Evolutionary conservation across 1,284 basidiomycete species (phyloP), one percentile per base, ranked within the genome.

Genomic region (Grifola frondosa): DNA sequence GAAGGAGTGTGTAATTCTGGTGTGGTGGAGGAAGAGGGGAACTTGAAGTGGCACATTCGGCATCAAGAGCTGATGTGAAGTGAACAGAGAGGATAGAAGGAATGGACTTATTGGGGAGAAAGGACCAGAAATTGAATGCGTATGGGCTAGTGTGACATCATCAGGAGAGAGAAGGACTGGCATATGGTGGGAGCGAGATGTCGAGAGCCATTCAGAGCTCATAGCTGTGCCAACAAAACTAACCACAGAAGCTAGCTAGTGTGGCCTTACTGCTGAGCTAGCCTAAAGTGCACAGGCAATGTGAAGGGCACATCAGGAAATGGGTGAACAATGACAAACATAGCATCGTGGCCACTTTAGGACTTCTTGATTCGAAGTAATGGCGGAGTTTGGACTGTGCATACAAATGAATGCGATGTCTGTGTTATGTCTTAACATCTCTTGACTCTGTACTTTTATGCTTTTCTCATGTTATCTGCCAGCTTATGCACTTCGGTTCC

Each of bases 111-210:
- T 61, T 1, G 81, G 80, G 6, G 74, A 67, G 56, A 77, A 84
- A 6, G 77, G 71, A 8, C 73, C 73, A 4, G 81, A 82, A 32
- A 80, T 73, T 74, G 74, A 37, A 65, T 64, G 61, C 77, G 81
- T 21, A 28, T 59, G 54, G 57, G 62, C n/a, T n/a, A 40, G 60
- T 61, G 60, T 46, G 54, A 46, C 44, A 57, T 56, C 37, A 67
- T 41, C 24, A 67, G 62, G 5, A 66, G 48, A 11, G 68, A 65
- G 46, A 82, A 75, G 0, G 71, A 75, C 4, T 75, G 62, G 32
- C 77, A 73, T 34, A 78, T 73, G 5, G 69, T 55, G 2, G 69
- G 60, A 23, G 68, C 55, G 38, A 56, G 67, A 26, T 59, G 57
- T 21, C 54, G 55, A 23, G 37, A 17, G 42, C 58, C 60, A 39